Evolutionary conservation across 495 filamentous ascomycete genomes (phyloP).

Genomic region (Xylaria curta): DNA sequence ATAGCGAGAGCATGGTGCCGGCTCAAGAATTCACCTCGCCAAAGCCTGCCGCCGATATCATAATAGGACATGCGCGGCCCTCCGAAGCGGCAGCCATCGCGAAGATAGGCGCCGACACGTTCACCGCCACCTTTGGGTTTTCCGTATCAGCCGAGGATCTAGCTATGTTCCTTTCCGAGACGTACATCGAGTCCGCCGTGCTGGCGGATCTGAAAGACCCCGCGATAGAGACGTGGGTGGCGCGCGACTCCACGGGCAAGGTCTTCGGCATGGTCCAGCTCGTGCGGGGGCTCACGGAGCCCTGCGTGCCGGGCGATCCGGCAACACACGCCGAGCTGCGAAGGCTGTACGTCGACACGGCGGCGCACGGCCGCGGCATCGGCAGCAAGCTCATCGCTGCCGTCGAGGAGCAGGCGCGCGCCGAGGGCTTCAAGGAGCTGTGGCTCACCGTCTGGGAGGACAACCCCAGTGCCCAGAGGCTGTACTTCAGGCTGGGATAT

Average conservation of each 20-base stretch:
- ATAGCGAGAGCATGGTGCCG: conserved; percentile 11
- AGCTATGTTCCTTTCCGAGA: conserved; percentile 37
- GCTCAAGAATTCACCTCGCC: neutral
- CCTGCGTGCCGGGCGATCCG: conserved; percentile 36
- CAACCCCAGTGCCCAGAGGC: conserved; percentile 39
- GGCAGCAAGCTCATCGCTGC: conserved; percentile 41
- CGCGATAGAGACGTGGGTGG: conserved; percentile 40
- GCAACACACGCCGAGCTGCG: conserved; percentile 44
- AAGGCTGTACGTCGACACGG: conserved; percentile 46
- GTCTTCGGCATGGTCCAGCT: conserved; percentile 48
- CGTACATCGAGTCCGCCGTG: conserved; percentile 38
- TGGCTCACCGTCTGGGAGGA: conserved; percentile 56
- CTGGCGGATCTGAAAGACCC: conserved; percentile 37
- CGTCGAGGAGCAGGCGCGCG: conserved; percentile 41
- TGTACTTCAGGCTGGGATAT: conserved; percentile 46
- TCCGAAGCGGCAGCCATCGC: conserved; percentile 44
- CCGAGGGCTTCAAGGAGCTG: conserved; percentile 42
- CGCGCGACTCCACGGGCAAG: conserved; percentile 26
- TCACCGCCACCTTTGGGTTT: conserved; percentile 45
- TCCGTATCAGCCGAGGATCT: conserved; percentile 43
- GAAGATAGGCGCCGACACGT: conserved; percentile 42
- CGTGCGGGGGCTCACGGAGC: conserved; percentile 39
- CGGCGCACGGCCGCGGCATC: conserved; percentile 43
- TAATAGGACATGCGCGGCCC: conserved; percentile 37
- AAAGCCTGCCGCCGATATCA: conserved; percentile 27